These are phyloP conservation scores for Salix purpurea DNA, from an alignment of 345 rosid species.

Conservation along the genomic window DNA sequence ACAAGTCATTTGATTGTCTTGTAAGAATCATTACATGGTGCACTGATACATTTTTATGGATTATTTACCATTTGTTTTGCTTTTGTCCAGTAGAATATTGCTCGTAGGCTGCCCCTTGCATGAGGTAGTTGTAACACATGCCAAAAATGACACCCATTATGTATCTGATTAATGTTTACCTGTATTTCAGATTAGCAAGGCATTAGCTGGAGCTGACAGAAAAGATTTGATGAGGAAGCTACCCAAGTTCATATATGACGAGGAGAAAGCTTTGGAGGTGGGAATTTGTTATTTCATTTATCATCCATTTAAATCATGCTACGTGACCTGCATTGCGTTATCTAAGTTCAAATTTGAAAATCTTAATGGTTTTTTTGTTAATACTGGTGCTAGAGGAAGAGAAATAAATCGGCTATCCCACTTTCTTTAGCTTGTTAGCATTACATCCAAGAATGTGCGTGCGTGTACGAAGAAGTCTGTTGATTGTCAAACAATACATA, in stretches of 20 bases:
- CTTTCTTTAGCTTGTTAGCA: not conserved
- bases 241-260: constrained; percentile 49
- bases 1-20: not conserved
- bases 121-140: not conserved
- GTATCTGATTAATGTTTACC: not conserved
- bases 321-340: not conserved
- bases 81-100: not conserved
- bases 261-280: constrained; percentile 51
- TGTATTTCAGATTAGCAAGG: constrained; percentile 34
- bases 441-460: not conserved
- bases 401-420: not conserved
- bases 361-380: not conserved
- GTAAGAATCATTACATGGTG: not conserved
- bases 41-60: not conserved
- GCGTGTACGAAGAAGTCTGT: not conserved
- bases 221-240: constrained; percentile 46
- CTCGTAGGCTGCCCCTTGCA: not conserved
- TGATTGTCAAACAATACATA: not conserved
- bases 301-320: not conserved
- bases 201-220: constrained; percentile 36
- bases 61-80: not conserved
- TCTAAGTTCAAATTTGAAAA: not conserved
- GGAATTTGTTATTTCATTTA: constrained; percentile 3
- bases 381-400: not conserved
- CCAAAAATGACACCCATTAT: not conserved